These are phyloP conservation scores for Fagopyrum tataricum DNA, from an alignment of 148 eudicot genomes.

Conservation along the genomic window DNA sequence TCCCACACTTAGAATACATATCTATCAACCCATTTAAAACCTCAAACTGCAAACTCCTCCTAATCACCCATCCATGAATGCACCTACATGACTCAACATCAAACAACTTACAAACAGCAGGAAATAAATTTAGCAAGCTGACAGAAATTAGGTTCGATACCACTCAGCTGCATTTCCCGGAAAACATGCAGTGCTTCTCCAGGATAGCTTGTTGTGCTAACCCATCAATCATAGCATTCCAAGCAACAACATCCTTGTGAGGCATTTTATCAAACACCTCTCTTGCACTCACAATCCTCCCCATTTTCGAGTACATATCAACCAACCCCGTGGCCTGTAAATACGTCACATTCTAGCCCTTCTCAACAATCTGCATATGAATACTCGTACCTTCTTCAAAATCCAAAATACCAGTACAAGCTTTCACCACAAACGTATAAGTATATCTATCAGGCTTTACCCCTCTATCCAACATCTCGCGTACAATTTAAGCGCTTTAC, in stretches of 20 bases:
- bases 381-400: slow-evolving; percentile 39
- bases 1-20: slow-evolving; percentile 49
- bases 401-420: slow-evolving; percentile 47
- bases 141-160: slow-evolving; percentile 46
- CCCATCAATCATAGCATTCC: slow-evolving; percentile 71
- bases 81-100: slow-evolving; percentile 37
- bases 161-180: slow-evolving; percentile 34
- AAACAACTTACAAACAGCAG: slow-evolving; percentile 39
- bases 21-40: slow-evolving; percentile 68
- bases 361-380: slow-evolving; percentile 34
- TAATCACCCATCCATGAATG: slow-evolving; percentile 47
- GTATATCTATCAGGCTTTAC: slow-evolving; percentile 55
- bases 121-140: slow-evolving; percentile 67
- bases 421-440: slow-evolving; percentile 54
- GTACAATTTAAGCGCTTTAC: slow-evolving; percentile 38
- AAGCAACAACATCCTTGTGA: slow-evolving; percentile 48
- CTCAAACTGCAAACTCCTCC: slow-evolving; percentile 31
- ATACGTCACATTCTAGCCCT: slow-evolving; percentile 43
- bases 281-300: slow-evolving; percentile 34
- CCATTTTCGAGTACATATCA: slow-evolving; percentile 60
- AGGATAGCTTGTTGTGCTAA: slow-evolving; percentile 38
- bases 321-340: slow-evolving; percentile 54
- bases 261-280: slow-evolving; percentile 64
- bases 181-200: slow-evolving; percentile 25
- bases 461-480: slow-evolving; percentile 25